Conservation (phyloP, 1,284 basidiomycete genomes). For the Trichosporon ovoides region DNA sequence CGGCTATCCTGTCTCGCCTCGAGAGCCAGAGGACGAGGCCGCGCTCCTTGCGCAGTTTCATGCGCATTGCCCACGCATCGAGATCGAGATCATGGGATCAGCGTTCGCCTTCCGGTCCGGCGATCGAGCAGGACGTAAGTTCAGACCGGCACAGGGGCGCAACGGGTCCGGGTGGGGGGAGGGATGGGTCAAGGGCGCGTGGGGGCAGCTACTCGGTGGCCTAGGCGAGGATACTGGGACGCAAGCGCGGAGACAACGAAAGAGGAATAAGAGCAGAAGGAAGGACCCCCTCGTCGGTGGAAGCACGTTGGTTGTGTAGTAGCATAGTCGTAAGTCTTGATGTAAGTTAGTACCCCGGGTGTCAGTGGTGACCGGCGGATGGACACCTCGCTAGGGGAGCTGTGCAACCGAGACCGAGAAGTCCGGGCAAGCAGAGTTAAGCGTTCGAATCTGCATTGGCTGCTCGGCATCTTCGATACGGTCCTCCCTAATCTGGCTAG, state of each 20-base stretch:
- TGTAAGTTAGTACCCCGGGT: neutral
- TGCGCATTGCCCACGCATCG: constrained; percentile 32
- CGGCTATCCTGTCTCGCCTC: constrained; percentile 18
- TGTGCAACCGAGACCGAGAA: no score
- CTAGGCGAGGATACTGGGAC: constrained; percentile 6
- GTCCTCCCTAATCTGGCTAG: no score
- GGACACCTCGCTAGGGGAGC: no score
- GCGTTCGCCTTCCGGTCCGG: constrained; percentile 48
- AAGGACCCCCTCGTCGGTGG: constrained; percentile 43
- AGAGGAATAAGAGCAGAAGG: constrained; percentile 33
- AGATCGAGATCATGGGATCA: constrained; percentile 47
- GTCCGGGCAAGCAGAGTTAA: no score
- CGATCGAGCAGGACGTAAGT: constrained; percentile 51
- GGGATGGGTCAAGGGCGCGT: constrained; percentile 39
- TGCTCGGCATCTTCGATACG: no score
- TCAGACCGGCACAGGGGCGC: constrained; percentile 42
- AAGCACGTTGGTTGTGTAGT: constrained; percentile 22
- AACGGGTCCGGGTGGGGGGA: constrained; percentile 45
- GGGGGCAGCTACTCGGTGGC: constrained; percentile 13
- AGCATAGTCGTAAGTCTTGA: neutral
- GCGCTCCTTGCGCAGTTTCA: constrained; percentile 11
- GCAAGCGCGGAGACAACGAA: constrained; percentile 17
- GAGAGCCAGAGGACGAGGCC: constrained; percentile 15
- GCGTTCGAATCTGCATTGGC: no score
- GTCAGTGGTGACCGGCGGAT: no score